A percentile compares a stretch with the other conserved stretches of the same genome.
phyloP scores from a whole-genome alignment of 495 filamentous ascomycete species.

The Corynascus novoguineensis region DNA sequence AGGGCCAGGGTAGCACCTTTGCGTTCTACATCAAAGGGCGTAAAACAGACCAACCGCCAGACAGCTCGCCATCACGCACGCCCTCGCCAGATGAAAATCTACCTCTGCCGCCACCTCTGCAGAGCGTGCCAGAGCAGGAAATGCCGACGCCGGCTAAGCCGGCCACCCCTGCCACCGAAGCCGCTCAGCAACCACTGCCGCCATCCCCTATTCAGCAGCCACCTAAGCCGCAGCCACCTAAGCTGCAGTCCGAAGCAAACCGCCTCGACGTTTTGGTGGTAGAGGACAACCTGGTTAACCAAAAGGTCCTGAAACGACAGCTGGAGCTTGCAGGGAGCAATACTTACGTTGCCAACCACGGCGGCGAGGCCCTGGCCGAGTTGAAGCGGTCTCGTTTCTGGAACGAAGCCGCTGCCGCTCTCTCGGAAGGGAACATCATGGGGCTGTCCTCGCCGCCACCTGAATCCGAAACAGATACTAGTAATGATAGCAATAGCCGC shows the following conservation, averaged over 20 bases:
- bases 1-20: constrained; percentile 73
- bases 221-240: neutral
- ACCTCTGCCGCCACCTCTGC: neutral
- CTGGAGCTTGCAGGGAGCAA: constrained; percentile 63
- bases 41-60: constrained; percentile 19
- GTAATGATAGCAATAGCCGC: constrained; percentile 28
- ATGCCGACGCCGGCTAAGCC: neutral
- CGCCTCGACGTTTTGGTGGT: constrained; percentile 58
- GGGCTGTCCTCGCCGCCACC: neutral
- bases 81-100: neutral
- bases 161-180: neutral
- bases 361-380: constrained; percentile 62
- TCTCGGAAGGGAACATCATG: neutral
- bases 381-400: constrained; percentile 46
- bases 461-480: constrained; percentile 24
- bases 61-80: neutral
- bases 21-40: constrained; percentile 64
- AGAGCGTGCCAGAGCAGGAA: too few relatives aligned
- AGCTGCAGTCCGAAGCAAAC: neutral
- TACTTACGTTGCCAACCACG: constrained; percentile 71
- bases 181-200: neutral
- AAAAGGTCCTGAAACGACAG: constrained; percentile 65
- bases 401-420: constrained; percentile 24
- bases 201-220: neutral
- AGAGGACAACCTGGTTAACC: constrained; percentile 82